A percentile compares a stretch with the other conserved stretches of the same genome.
phyloP scores from a whole-genome alignment of 1,139 yeast genomes.

The Pichia sp. region DNA sequence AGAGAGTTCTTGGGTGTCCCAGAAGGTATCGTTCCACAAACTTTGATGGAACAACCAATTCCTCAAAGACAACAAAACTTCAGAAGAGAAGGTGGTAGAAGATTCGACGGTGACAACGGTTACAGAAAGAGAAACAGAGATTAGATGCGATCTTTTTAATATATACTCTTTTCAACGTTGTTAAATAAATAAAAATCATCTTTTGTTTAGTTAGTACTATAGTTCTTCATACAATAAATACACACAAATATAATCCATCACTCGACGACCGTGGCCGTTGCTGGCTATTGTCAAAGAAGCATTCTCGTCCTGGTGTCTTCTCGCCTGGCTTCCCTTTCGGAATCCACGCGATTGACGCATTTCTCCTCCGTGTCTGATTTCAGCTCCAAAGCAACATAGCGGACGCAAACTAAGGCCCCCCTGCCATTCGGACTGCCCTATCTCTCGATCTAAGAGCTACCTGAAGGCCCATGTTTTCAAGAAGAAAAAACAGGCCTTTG shows the following conservation, averaged over 20 bases:
- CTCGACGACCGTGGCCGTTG: neutral
- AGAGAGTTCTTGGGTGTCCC: slow-evolving; percentile 98
- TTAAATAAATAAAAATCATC: slow-evolving; percentile 1
- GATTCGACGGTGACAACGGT: slow-evolving; percentile 35
- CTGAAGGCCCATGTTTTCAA: slow-evolving; percentile 16
- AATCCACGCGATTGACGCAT: no score
- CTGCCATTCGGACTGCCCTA: neutral
- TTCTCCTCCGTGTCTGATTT: no score
- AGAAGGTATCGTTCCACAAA: slow-evolving; percentile 97
- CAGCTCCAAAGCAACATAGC: no score
- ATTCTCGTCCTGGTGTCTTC: no score
- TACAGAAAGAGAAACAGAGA: slow-evolving; percentile 42
- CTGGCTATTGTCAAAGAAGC: no score
- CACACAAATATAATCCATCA: neutral
- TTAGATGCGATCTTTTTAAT: slow-evolving; percentile 8
- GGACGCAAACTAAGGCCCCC: no score
- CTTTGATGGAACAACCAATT: slow-evolving; percentile 93
- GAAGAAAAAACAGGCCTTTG: slow-evolving; percentile 25
- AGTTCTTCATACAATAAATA: slow-evolving; percentile 6
- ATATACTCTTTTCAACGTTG: slow-evolving; percentile 1
- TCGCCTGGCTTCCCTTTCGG: no score
- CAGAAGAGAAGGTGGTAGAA: slow-evolving; percentile 43
- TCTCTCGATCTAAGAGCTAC: neutral
- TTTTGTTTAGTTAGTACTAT: slow-evolving; percentile 8
- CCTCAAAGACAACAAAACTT: slow-evolving; percentile 72